These are phyloP conservation scores for Naganishia vaughanmartiniae DNA, from an alignment of 768 basidiomycete species.

Conservation along the genomic window DNA sequence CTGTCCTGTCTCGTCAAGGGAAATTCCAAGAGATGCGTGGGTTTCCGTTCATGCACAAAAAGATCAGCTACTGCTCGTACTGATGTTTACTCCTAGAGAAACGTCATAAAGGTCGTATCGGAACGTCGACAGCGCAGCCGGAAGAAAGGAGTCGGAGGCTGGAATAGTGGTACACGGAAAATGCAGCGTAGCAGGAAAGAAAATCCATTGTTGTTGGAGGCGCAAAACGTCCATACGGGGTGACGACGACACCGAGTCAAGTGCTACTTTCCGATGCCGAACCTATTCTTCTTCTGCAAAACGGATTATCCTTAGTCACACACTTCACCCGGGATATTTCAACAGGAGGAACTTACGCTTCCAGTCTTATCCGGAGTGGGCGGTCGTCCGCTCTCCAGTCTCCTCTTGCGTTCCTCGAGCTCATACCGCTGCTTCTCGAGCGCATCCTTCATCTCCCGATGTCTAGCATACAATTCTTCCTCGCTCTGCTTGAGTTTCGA, in stretches of 20 bases:
- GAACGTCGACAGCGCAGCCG: background rate
- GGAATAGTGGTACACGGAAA: background rate
- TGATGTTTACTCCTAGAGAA: background rate
- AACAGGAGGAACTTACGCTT: conserved; percentile 19
- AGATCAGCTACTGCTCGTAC: background rate
- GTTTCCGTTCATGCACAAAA: background rate
- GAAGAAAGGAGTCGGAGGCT: background rate
- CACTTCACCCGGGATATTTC: too few relatives aligned
- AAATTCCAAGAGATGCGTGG: background rate
- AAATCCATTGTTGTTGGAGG: background rate
- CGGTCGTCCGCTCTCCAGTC: conserved; percentile 88
- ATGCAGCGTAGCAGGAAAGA: background rate
- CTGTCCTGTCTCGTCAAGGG: background rate
- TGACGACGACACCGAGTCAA: too few relatives aligned
- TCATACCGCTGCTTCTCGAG: conserved; percentile 93
- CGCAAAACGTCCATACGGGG: too few relatives aligned
- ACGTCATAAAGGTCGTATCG: conserved; percentile 7
- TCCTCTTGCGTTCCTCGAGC: conserved; percentile 97
- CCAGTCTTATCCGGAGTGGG: conserved; percentile 82
- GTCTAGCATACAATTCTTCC: conserved; percentile 96
- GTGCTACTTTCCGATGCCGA: conserved; percentile 28
- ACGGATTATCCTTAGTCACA: background rate
- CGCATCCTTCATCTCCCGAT: conserved; percentile 99
- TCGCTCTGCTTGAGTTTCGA: conserved; percentile 98
- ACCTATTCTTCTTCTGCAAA: conserved; percentile 30